phyloP scores from a whole-genome alignment of 2,329 filamentous ascomycete species.

The Lasiodiplodia citricola region DNA sequence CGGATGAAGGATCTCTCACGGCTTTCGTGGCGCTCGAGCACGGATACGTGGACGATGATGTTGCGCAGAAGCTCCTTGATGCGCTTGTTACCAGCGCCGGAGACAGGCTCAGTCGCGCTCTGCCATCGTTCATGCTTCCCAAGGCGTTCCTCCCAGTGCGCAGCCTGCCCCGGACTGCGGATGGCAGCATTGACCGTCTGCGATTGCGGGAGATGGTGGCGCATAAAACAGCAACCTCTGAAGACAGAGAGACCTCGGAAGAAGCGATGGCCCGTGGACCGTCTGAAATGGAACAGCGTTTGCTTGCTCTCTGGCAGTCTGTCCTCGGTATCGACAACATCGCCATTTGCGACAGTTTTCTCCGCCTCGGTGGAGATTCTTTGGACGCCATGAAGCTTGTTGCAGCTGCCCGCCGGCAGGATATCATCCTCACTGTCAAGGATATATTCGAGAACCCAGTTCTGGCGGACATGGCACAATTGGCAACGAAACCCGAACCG shows the following conservation, averaged over 20 bases:
- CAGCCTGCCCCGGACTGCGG: conserved; percentile 48
- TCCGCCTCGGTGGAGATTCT: conserved; percentile 55
- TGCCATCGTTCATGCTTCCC: conserved; percentile 44
- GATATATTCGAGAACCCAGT: conserved; percentile 59
- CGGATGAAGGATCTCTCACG: conserved; percentile 33
- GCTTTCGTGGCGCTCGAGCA: conserved; percentile 6
- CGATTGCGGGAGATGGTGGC: neutral
- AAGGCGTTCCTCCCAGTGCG: conserved; percentile 40
- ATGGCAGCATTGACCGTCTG: conserved; percentile 22
- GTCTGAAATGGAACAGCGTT: conserved; percentile 35
- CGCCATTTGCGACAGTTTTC: conserved; percentile 48
- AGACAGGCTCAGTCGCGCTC: conserved; percentile 36
- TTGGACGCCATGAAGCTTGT: conserved; percentile 58
- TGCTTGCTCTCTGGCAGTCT: conserved; percentile 35
- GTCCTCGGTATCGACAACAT: conserved; percentile 42
- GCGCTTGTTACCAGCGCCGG: conserved; percentile 27
- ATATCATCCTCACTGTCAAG: conserved; percentile 58
- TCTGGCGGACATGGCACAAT: conserved; percentile 53
- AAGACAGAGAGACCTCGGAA: conserved; percentile 31
- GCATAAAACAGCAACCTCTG: neutral
- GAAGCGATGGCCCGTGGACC: conserved; percentile 29
- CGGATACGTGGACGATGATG: neutral
- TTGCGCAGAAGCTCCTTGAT: neutral
- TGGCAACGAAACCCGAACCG: conserved; percentile 30
- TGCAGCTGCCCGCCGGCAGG: conserved; percentile 56